Evolutionary conservation across 345 rosid species (phyloP).

Genomic region (Litchi chinensis): DNA sequence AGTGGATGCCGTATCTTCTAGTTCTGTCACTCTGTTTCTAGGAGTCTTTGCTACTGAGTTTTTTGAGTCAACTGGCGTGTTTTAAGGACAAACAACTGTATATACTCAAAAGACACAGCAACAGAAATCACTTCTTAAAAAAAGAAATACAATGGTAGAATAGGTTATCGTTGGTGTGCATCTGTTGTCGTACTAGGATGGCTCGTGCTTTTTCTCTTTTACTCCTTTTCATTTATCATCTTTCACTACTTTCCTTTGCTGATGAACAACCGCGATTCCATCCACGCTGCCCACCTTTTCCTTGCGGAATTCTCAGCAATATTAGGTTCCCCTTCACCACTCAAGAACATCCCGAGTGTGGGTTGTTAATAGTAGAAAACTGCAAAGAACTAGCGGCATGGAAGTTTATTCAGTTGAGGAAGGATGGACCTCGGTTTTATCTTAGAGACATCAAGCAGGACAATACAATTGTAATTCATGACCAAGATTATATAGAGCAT

Average conservation of each 20-base stretch:
- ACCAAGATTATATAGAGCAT: conserved; percentile 7
- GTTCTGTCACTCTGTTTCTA: conserved; percentile 7
- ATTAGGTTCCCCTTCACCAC: conserved; percentile 25
- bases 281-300: conserved; percentile 6
- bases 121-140: no score
- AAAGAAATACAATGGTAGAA: no score
- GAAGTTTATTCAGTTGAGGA: conserved; percentile 40
- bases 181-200: no score
- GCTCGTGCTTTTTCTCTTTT: no score
- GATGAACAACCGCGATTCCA: background rate
- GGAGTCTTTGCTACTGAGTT: no score
- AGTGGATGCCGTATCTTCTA: background rate
- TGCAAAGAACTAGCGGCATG: conserved; percentile 19
- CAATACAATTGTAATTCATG: conserved; percentile 19
- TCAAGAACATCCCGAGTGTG: conserved; percentile 22
- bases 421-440: conserved; percentile 26
- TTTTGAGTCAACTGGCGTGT: conserved; percentile 2
- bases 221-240: background rate
- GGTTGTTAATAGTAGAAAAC: conserved; percentile 27
- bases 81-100: background rate
- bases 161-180: no score
- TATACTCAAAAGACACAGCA: no score
- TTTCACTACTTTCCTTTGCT: background rate
- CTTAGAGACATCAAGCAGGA: conserved; percentile 34
- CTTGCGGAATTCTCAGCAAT: conserved; percentile 28